Base-by-base conservation (phyloP, 768 basidiomycete genomes). In the Asterophora lycoperdoides region DNA sequence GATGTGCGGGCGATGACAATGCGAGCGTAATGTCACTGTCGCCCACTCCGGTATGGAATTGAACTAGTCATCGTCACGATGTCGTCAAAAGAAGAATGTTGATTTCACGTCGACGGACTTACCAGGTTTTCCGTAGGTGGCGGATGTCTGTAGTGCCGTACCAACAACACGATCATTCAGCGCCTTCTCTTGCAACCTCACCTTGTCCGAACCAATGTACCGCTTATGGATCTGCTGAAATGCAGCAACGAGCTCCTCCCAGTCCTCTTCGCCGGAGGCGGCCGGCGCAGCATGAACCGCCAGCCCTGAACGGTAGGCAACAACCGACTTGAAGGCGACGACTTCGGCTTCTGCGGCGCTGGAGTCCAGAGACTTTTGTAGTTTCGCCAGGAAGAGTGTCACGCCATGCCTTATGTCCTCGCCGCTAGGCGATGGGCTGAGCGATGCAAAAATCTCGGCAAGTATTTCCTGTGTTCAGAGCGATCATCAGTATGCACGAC, bases 41-140 rank as follows among this genome's bases (percentile, higher is more conserved):
- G 5, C 89, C 89, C 1, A 90, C 72, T 28, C 89, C 89, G 7
- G 86, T 89, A 57, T 91, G 89, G 63, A 90, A 90, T 69, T 91
- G 88, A 17, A 91, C 89, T 90, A 44, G 13, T 26, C 4, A 18
- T n/a, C 14, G 33, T 26, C 36, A 10, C 26, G n/a, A 48, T 41
- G 9, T 34, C 13, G 20, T 42, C 10, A 23, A 15, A 19, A 51
- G 45, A 39, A 32, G 28, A 41, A 5, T 15, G 18, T 41, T n/a
- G 14, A 14, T n/a, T 9, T 13, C 23, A 23, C 3, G 23, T 23
- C 23, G 23, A 23, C 23, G 19, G 7, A 57, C 71, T 14, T 51
- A 85, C 88, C 79, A 45, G 89, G 89, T 55, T 83, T 86, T 6
- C 68, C 64, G 52, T 64, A 66, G 35, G 70, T 49, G 0, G 75